phyloP scores from a whole-genome alignment of 192 early-diverging fungal genomes.

The Glomus cerebriforme region DNA sequence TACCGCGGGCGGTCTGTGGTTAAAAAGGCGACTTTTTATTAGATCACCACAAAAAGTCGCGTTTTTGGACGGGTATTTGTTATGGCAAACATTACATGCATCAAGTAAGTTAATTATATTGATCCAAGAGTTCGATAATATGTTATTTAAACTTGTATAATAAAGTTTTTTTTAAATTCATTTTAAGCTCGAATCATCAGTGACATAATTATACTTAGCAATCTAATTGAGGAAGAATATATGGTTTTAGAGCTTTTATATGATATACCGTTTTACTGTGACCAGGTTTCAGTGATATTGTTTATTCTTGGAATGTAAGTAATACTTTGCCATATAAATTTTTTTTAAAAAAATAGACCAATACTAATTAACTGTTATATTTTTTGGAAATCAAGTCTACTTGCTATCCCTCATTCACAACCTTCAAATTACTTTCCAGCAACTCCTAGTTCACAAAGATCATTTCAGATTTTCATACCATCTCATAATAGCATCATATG shows the following conservation, averaged over 20 bases:
- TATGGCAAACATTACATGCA: slow-evolving; percentile 2
- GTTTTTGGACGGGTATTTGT: background rate
- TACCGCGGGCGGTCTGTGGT: background rate
- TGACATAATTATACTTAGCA: background rate
- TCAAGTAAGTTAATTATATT: background rate
- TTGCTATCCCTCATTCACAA: background rate
- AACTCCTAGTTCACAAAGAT: background rate
- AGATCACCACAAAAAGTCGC: background rate
- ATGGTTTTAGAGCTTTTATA: background rate
- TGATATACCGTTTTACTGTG: slow-evolving; percentile 15
- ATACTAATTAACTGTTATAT: background rate
- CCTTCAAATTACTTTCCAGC: background rate
- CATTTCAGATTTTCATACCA: background rate
- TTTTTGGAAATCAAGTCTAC: background rate
- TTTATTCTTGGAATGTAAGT: slow-evolving; percentile 12
- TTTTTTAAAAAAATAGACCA: background rate
- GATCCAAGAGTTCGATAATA: background rate
- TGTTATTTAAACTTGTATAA: background rate
- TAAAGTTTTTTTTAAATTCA: background rate
- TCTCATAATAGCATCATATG: slow-evolving; percentile 7
- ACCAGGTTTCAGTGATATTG: background rate
- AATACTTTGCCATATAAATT: background rate
- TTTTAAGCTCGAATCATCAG: slow-evolving; percentile 2
- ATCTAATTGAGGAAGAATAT: background rate
- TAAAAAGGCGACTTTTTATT: background rate